Evolutionary conservation across 2,329 filamentous ascomycete species (phyloP).

Genomic region (Geosmithia flava): DNA sequence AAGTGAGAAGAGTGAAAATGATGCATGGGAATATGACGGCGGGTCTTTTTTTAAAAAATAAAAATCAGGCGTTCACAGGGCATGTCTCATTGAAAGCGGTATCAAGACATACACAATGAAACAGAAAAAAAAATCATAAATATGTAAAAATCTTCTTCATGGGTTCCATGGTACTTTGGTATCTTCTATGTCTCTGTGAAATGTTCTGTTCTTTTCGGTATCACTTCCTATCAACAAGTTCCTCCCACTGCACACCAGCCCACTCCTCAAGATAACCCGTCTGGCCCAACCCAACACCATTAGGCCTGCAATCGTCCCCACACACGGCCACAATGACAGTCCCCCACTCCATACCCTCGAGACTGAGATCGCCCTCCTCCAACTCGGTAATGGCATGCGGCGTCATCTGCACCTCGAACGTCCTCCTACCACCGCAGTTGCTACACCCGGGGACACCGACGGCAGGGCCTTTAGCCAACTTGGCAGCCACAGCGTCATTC

Average conservation of each 20-base stretch:
- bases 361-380: conserved; percentile 59
- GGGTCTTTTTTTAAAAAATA: conserved; percentile 4
- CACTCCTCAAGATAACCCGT: conserved; percentile 86
- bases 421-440: conserved; percentile 61
- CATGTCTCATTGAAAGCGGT: conserved; percentile 22
- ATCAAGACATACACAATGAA: conserved; percentile 5
- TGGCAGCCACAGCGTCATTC: conserved; percentile 58
- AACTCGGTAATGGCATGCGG: conserved; percentile 84
- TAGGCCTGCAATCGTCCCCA: conserved; percentile 59
- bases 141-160: neutral
- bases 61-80: conserved; percentile 23
- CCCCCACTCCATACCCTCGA: conserved; percentile 96
- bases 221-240: conserved; percentile 35
- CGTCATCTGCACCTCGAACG: conserved; percentile 87
- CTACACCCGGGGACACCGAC: conserved; percentile 59
- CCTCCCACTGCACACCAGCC: conserved; percentile 98
- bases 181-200: too few relatives aligned
- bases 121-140: neutral
- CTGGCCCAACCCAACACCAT: conserved; percentile 43
- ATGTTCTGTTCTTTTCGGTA: neutral
- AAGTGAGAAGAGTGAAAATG: neutral
- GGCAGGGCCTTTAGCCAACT: conserved; percentile 28
- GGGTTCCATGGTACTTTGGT: conserved; percentile 5
- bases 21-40: neutral
- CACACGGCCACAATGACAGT: conserved; percentile 84